Conservation (phyloP, 2,329 filamentous ascomycete genomes). For the Ceratocystis eucalypticola region DNA sequence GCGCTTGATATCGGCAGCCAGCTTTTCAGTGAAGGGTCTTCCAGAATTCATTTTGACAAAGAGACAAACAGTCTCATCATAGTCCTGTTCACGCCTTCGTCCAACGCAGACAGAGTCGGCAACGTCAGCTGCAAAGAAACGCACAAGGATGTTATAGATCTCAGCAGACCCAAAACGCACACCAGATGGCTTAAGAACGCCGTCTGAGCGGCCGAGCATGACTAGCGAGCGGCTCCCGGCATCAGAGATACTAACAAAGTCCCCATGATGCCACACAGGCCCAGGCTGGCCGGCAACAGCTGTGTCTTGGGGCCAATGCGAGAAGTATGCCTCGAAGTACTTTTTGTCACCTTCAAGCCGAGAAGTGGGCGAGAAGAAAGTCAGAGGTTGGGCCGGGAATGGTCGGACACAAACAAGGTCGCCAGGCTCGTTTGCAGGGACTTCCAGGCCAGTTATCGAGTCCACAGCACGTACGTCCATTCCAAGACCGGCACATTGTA, state of each 20-base stretch:
- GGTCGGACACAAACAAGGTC: conserved; percentile 77
- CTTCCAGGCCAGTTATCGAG: conserved; percentile 40
- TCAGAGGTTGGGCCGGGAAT: conserved; percentile 82
- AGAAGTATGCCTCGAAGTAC: conserved; percentile 74
- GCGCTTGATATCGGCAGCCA: conserved; percentile 51
- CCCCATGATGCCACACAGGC: conserved; percentile 79
- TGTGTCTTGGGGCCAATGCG: conserved; percentile 9
- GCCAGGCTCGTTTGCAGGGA: conserved; percentile 54
- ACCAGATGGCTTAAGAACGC: conserved; percentile 81
- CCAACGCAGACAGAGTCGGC: conserved; percentile 84
- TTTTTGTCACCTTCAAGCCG: conserved; percentile 48
- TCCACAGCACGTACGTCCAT: conserved; percentile 60
- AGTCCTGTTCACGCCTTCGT: conserved; percentile 53
- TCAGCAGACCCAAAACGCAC: conserved; percentile 88
- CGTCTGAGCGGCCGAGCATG: conserved; percentile 88
- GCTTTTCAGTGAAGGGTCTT: conserved; percentile 41
- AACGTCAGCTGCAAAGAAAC: conserved; percentile 64
- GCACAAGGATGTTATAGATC: conserved; percentile 87
- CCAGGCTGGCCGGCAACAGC: conserved; percentile 26
- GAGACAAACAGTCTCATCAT: conserved; percentile 74
- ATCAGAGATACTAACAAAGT: conserved; percentile 62
- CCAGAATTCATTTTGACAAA: conserved; percentile 66
- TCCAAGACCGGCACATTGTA: conserved; percentile 63
- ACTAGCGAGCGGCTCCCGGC: conserved; percentile 60
- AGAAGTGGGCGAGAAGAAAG: conserved; percentile 56